phyloP scores from a whole-genome alignment of 2,329 filamentous ascomycete species.

The Aspergillus sp. region DNA sequence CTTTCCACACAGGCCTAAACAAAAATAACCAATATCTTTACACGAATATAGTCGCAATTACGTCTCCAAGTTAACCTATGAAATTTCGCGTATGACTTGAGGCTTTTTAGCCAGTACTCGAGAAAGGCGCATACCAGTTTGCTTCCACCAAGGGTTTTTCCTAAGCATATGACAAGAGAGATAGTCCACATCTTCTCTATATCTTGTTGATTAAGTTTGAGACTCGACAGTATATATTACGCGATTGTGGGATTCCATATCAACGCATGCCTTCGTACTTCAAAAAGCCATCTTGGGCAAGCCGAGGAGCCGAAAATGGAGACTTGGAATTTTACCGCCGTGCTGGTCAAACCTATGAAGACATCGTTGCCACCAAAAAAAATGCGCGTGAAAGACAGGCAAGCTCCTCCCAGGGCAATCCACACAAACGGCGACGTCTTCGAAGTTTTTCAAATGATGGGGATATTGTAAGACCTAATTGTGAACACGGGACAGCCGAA shows the following conservation, averaged over 20 bases:
- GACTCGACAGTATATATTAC: background rate
- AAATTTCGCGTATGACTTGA: background rate
- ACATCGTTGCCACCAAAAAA: constrained; percentile 45
- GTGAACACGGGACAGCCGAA: background rate
- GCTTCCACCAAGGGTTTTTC: background rate
- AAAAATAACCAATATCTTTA: background rate
- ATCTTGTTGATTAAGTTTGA: background rate
- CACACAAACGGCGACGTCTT: constrained; percentile 26
- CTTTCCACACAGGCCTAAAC: background rate
- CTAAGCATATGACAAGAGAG: background rate
- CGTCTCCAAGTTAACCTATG: background rate
- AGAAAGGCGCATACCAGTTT: background rate
- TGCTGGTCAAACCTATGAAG: constrained; percentile 47
- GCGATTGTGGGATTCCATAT: background rate
- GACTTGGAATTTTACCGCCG: constrained; percentile 50
- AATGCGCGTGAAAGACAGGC: constrained; percentile 31
- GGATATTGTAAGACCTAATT: background rate
- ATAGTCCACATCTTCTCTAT: background rate
- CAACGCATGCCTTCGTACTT: constrained; percentile 51
- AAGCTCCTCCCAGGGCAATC: constrained; percentile 5
- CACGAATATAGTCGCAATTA: background rate
- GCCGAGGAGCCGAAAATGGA: constrained; percentile 35
- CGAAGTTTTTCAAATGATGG: constrained; percentile 14
- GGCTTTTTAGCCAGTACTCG: background rate
- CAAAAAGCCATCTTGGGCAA: constrained; percentile 56